Base-by-base conservation (phyloP, 805 yeast species). In the Candida tibetensis region DNA sequence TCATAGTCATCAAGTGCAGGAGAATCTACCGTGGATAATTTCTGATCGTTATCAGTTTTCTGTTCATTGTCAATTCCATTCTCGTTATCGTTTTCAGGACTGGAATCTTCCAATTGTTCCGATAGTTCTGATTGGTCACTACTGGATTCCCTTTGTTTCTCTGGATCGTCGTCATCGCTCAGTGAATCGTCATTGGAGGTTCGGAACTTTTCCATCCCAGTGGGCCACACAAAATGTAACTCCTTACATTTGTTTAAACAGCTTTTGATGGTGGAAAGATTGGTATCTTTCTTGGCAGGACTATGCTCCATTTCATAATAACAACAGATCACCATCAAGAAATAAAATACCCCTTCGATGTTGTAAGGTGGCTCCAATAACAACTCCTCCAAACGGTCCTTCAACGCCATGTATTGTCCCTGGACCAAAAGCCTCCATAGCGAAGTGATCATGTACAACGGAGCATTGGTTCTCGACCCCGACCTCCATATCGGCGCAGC, bases 291-390 rank as follows among this genome's bases (percentile, higher is more conserved):
- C 25, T 7, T 21, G 25, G 25, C 25, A 7, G 25, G 9, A 10
- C 10, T 10, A 10, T 10, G 7, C 25, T 21, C 9, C 25, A 21
- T 10, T 10, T 21, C 25, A 10, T 21, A 21, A 10, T 21, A 21
- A 10, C 25, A 45, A 36, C 71, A 60, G 21, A 64, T 40, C 4
- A 58, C 67, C 34, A 53, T 34, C 25, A 72, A 43, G 46, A 62
- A 74, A 30, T 58, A 57, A 19, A 71, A 54, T n/a, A 51, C 54
- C 1, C 76, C 75, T 35, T 73, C 76, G 4, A 44, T 44, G 31
- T 53, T 56, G 43, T 58, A 72, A 1, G 79, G 79, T 5, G 71
- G 71, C 34, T 60, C 59, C 36, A 72, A 58, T 17, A 64, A 40
- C 25, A 73, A 44, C 29, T 65, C 66, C 15, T 63, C 66, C 12